Base-by-base conservation (phyloP, 2,329 filamentous ascomycete species). In the Trichoderma atrobrunneum region DNA sequence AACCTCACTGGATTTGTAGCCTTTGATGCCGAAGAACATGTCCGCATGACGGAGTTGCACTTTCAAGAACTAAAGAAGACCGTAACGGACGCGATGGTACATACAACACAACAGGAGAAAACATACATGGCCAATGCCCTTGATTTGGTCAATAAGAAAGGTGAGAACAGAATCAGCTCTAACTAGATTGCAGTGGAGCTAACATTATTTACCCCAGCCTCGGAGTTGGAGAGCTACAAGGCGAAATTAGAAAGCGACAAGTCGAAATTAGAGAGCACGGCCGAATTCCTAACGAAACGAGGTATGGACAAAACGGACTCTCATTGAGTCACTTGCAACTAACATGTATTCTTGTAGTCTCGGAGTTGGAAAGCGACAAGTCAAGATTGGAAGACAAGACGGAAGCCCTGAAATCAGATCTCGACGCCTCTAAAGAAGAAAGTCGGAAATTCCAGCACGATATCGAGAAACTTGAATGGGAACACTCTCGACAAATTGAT, bases 11-110 rank as follows among this genome's bases (percentile, higher is more conserved):
- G 80, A 39, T 88, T 85, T 82, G 74, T 87, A 93, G 92, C 88
- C 78, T 95, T 92, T 87, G 94, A 98, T 80, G 90, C 94, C 75
- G 91, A 94, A 76, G 89, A 89, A 73, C 90, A 91, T 75, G 87
- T 98, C 76, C 90, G 91, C 74, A 88, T 90, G 73, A 91, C 98
- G 82, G 93, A 97, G 77, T 85, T 86, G 21, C 87, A 95, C 77
- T 94, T 94, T 78, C 87, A 88, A 62, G 85, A 87, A 72, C 85
- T 98, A 74, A 91, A 92, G 78, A 54, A 54, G 21, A 54, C 48
- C 48, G 48, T 54, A 54, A 14, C 48, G 48, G 48, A 54, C 48
- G 87, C 91, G 72, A 91, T 92, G 74, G 89, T 98, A 78, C 89
- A 90, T 72, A 87, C 87, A 36, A 90, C 92, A 26, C 87, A 91